These are phyloP conservation scores for Yarrowia galli DNA, from an alignment of 1,139 yeast species.

Conservation along the genomic window DNA sequence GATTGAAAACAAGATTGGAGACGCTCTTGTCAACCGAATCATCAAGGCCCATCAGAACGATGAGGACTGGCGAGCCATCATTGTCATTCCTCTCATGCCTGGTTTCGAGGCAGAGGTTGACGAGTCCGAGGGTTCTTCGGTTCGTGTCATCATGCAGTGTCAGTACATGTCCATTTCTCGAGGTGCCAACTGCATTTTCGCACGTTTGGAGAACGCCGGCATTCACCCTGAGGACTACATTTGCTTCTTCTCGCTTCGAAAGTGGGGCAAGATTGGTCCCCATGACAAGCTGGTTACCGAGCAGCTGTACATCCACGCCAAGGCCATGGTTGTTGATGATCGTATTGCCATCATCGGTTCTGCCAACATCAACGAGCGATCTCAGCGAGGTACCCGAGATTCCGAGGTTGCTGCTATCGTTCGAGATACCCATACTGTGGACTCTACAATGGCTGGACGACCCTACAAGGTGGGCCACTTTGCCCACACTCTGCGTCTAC, in stretches of 20 bases:
- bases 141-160: constrained; percentile 95
- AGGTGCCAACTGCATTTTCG: constrained; percentile 89
- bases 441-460: constrained; percentile 80
- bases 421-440: constrained; percentile 79
- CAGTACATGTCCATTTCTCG: constrained; percentile 93
- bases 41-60: constrained; percentile 83
- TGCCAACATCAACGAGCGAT: constrained; percentile 94
- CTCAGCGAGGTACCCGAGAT: constrained; percentile 92
- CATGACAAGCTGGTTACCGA: constrained; percentile 80
- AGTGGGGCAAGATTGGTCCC: constrained; percentile 94
- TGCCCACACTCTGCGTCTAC: constrained; percentile 85
- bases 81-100: constrained; percentile 95
- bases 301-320: constrained; percentile 93
- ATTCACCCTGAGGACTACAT: constrained; percentile 88
- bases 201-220: constrained; percentile 76
- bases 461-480: constrained; percentile 84
- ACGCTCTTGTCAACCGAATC: constrained; percentile 93
- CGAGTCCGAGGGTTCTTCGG: constrained; percentile 90
- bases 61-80: constrained; percentile 86
- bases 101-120: constrained; percentile 96
- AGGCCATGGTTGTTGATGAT: constrained; percentile 92
- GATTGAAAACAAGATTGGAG: constrained; percentile 90
- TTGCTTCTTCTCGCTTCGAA: constrained; percentile 88
- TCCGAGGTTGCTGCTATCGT: constrained; percentile 92
- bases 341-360: constrained; percentile 92